Conservation (phyloP, 2,329 filamentous ascomycete genomes). For the Aureobasidium sp. region DNA sequence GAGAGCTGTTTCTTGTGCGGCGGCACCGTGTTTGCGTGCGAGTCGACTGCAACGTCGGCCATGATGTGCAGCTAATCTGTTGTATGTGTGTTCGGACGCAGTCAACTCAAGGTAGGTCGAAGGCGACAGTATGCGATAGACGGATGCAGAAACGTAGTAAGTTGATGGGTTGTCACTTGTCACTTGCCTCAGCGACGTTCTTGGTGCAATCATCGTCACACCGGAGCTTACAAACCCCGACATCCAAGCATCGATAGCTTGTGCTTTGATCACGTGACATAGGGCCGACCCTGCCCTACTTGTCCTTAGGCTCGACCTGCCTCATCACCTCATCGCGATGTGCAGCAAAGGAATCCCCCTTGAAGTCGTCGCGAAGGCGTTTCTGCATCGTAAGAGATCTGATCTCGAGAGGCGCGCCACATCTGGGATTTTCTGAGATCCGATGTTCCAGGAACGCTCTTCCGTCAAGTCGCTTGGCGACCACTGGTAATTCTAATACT, state of each 20-base stretch:
- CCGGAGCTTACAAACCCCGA: not conserved
- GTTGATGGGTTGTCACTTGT: conserved; percentile 3
- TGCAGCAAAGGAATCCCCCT: not conserved
- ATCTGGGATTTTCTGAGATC: no score
- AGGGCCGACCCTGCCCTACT: not conserved
- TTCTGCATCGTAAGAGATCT: conserved; percentile 3
- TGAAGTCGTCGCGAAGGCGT: not conserved
- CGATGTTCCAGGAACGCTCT: not conserved
- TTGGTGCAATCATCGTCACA: conserved; percentile 1
- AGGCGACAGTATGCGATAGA: not conserved
- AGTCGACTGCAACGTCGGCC: conserved; percentile 84
- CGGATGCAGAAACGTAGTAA: not conserved
- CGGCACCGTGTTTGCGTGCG: conserved; percentile 63
- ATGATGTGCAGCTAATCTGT: conserved; percentile 43
- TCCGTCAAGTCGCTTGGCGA: not conserved
- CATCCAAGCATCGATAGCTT: not conserved
- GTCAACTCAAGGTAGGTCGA: not conserved
- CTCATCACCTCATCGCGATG: not conserved
- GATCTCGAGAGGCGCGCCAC: not conserved
- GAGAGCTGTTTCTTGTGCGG: conserved; percentile 75
- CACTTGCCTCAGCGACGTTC: conserved; percentile 12
- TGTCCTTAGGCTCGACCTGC: not conserved
- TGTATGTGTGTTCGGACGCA: not conserved
- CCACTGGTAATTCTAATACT: no score
- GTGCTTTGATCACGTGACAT: not conserved